Evolutionary conservation across 768 basidiomycete genomes (phyloP).

Genomic region (Trametes villosa): DNA sequence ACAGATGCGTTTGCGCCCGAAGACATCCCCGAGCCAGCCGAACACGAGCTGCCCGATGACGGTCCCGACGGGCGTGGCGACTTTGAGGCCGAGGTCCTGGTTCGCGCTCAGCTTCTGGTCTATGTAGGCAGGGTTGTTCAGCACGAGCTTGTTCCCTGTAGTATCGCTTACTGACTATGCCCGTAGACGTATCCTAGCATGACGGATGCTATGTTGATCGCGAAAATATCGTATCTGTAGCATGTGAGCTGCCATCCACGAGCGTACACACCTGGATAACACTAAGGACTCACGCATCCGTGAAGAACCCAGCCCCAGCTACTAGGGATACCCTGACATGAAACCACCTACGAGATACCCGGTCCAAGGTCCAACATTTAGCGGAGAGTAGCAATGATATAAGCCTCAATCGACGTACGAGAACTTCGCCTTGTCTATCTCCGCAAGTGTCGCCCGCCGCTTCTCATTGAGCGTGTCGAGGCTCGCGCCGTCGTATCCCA

Average conservation of each 20-base stretch:
- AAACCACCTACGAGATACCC: conserved; percentile 42
- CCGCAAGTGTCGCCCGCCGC: conserved; percentile 51
- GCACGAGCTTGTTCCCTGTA: conserved; percentile 22
- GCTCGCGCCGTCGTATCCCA: not conserved
- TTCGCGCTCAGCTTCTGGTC: conserved; percentile 40
- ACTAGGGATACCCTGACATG: conserved; percentile 50
- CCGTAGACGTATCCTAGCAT: conserved; percentile 88
- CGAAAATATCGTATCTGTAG: conserved; percentile 42
- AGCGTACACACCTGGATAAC: not conserved
- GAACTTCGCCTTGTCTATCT: conserved; percentile 56
- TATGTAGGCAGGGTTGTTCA: conserved; percentile 36
- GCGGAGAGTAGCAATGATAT: not conserved
- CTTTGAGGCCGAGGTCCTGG: conserved; percentile 51
- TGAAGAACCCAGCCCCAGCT: conserved; percentile 39
- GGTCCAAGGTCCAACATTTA: not conserved
- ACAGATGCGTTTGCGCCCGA: conserved; percentile 47
- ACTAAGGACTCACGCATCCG: conserved; percentile 31
- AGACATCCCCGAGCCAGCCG: conserved; percentile 49
- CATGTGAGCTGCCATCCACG: not conserved
- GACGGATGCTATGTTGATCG: conserved; percentile 77
- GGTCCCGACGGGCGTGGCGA: conserved; percentile 45
- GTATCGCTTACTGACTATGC: conserved; percentile 20
- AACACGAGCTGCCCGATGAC: conserved; percentile 47
- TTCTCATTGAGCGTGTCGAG: conserved; percentile 35
- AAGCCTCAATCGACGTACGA: too few relatives aligned